A percentile compares a stretch with the other conserved stretches of the same genome.
phyloP scores from a whole-genome alignment of 208 protist genomes.

The Trypanosoma platydactyli region DNA sequence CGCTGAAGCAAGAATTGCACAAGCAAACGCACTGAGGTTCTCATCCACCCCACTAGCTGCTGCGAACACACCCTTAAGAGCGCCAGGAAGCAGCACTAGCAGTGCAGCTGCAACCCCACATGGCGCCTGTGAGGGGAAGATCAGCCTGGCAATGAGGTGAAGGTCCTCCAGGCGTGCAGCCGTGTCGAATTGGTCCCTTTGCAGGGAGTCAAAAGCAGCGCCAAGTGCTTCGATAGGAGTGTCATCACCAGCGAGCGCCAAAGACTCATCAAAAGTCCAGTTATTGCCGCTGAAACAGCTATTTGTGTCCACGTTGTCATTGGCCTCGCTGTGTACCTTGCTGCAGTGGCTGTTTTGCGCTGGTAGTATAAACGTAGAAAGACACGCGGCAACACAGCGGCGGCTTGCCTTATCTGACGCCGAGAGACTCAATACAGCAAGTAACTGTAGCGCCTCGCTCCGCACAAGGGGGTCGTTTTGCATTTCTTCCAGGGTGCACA shows the following conservation, averaged over 20 bases:
- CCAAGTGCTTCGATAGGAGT: neutral
- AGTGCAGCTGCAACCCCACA: constrained; percentile 17
- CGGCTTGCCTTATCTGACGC: neutral
- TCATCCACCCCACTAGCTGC: constrained; percentile 30
- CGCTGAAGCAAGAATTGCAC: constrained; percentile 19
- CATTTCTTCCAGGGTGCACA: neutral
- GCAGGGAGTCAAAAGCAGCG: constrained; percentile 14
- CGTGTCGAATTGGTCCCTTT: constrained; percentile 29
- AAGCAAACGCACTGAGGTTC: constrained; percentile 23
- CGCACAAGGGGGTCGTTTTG: neutral
- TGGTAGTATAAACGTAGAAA: neutral
- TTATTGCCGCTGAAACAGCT: neutral
- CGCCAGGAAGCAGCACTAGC: constrained; percentile 20
- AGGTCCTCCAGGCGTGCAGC: constrained; percentile 16
- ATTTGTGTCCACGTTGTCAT: neutral
- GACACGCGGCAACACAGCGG: neutral
- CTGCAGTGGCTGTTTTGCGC: neutral
- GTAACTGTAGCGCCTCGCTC: constrained; percentile 11
- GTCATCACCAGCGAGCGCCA: neutral
- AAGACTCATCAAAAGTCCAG: constrained; percentile 7
- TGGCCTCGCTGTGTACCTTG: neutral
- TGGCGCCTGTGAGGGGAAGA: constrained; percentile 6
- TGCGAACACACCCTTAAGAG: constrained; percentile 17
- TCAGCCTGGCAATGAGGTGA: constrained; percentile 6
- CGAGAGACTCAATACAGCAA: constrained; percentile 12